Evolutionary conservation across 2,329 filamentous ascomycete genomes (phyloP), one percentile per base, ranked within the genome.

Genomic region (Fusarium armeniacum): DNA sequence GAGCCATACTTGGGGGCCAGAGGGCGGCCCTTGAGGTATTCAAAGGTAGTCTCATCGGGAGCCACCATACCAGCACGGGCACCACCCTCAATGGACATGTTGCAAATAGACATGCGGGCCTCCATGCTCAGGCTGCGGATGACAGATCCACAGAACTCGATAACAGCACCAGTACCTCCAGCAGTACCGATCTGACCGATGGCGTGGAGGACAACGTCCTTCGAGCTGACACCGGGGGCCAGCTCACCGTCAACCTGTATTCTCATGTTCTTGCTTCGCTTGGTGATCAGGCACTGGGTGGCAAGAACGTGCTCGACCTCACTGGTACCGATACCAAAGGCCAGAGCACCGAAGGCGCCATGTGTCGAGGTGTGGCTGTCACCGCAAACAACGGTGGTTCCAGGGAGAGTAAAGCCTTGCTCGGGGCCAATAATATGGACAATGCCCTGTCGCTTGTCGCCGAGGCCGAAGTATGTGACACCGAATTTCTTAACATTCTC

Each of bases 301-400:
- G 96, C 96, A 60, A 99, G 88, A 68, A 99, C 96, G 82, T 99
- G 95, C 87, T 99, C 96, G 73, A 98, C 96, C 83, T 99, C 96
- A 79, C 93, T 97, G 67, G 96, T 99, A 75, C 96, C 96, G 77
- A 99, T 99, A 80, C 96, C 96, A 78, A 97, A 97, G 41, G 96
- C 96, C 67, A 98, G 89, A 74, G 94, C 88, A 73, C 96, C 96
- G 76, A 98, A 99, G 54, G 96, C 96, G 76, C 96, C 96, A 82
- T 99, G 96, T 69, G 96, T 99, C 28, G 95, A 98, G 47, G 96
- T 99, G 81, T 99, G 96, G 77, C 93, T 97, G 86, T 99, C 96
- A 81, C 96, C 96, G 78, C 96, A 98, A 71, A 98, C 96, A 38
- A 98, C 92, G 5, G 96, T 99, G 57, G 96, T 98, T 73, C 93